Conservation (phyloP, 164 flowering plant genomes). For the Malania oleifera region DNA sequence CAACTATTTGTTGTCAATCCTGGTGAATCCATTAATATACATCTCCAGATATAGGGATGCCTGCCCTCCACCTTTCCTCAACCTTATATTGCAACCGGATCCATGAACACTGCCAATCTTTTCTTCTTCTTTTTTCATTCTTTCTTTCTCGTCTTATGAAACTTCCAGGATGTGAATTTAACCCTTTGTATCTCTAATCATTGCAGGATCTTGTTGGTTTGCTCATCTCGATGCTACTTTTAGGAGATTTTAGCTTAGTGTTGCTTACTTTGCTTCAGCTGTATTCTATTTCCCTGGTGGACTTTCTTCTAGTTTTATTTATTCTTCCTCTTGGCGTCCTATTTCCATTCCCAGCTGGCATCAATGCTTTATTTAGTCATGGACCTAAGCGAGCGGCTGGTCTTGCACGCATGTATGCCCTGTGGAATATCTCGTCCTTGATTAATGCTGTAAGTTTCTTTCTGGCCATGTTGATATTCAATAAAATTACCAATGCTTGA, state of each 20-base stretch:
- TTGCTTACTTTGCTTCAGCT: conserved; percentile 78
- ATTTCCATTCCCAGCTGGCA: conserved; percentile 91
- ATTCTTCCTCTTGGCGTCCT: conserved; percentile 80
- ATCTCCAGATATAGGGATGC: too few species aligned
- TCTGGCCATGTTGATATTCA: neutral
- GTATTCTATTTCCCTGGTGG: conserved; percentile 71
- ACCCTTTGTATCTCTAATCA: neutral
- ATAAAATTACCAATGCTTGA: conserved; percentile 4
- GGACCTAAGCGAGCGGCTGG: conserved; percentile 87
- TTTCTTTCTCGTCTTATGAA: too few species aligned
- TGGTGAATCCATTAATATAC: neutral
- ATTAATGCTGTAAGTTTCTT: conserved; percentile 74
- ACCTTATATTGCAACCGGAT: too few species aligned
- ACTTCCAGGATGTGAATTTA: too few species aligned
- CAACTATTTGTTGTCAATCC: neutral
- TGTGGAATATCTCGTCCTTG: conserved; percentile 87
- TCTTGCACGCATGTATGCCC: conserved; percentile 84
- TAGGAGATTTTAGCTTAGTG: conserved; percentile 89
- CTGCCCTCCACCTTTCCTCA: neutral
- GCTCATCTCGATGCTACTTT: conserved; percentile 68
- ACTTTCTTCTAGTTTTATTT: conserved; percentile 59
- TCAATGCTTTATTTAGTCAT: conserved; percentile 88
- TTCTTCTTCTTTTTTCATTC: neutral
- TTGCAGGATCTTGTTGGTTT: conserved; percentile 97
- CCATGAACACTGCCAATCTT: too few species aligned